A percentile compares a stretch with the other conserved stretches of the same genome.
These are phyloP conservation scores for Cryphonectria radicalis DNA, from an alignment of 2,329 filamentous ascomycete species.

Conservation along the genomic window DNA sequence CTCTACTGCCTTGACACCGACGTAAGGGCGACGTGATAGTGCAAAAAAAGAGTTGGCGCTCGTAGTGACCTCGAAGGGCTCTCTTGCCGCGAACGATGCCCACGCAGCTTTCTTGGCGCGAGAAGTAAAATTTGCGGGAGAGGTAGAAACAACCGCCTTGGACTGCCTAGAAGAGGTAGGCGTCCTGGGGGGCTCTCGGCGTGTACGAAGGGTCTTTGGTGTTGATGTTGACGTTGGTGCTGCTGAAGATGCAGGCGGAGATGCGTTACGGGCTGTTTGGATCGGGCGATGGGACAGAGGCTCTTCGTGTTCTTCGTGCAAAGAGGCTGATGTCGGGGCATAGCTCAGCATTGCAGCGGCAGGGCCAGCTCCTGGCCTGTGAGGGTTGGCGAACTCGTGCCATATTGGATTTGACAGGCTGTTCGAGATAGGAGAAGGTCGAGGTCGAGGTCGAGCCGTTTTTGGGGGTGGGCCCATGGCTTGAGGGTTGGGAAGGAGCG, in stretches of 20 bases:
- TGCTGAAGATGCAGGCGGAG: background rate
- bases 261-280: background rate
- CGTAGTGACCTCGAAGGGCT: conserved; percentile 5
- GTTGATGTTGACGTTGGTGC: conserved; percentile 4
- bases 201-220: background rate
- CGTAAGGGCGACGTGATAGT: conserved; percentile 34
- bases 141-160: conserved; percentile 19
- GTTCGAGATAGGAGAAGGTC: background rate
- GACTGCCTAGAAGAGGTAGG: conserved; percentile 36
- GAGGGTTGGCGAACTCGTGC: background rate
- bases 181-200: background rate
- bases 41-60: conserved; percentile 21
- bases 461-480: background rate
- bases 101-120: conserved; percentile 30
- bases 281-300: background rate
- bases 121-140: conserved; percentile 27
- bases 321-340: background rate
- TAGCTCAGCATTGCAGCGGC: background rate
- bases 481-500: background rate
- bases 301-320: background rate
- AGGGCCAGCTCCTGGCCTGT: background rate
- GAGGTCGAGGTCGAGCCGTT: background rate
- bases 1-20: conserved; percentile 28
- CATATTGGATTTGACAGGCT: background rate
- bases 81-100: conserved; percentile 24